Evolutionary conservation across 768 basidiomycete genomes (phyloP), one percentile per base, ranked within the genome.

Genomic region (Tylopilus subfusipes): DNA sequence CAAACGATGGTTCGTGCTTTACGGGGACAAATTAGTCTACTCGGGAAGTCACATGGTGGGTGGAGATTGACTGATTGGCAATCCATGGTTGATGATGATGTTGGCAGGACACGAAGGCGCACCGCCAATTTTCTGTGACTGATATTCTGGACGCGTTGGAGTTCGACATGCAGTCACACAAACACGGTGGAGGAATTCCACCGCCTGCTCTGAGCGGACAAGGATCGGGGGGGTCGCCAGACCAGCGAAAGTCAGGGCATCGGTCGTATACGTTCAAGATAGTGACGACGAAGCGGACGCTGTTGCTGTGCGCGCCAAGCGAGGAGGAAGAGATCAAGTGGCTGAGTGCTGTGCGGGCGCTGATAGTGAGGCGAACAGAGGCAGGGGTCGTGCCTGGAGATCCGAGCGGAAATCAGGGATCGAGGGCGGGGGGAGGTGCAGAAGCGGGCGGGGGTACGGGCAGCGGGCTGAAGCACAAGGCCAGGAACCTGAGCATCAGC

Each of bases 251-350:
- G 36, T 78, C 78, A 38, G 74, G 73, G 30, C 73, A 72, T 48
- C 71, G 73, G 22, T 69, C 72, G 11, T 80, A 86, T 67, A 91
- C 90, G 48, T 98, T 99, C 84, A 94, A 97, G 74, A 88, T 98
- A 52, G 87, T 98, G 61, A 97, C 94, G 34, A 94, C 96, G 50
- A 94, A 96, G 71, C 83, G 93, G 56, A 88, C 90, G 18, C 75
- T 93, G 54, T 71, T 96, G 50, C 76, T 98, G 24, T 97, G 94
- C 63, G 97, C 97, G 8, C 96, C 97, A 16, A 87, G 82, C 54
- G 97, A 99, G 70, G 97, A 98, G 63, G 96, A 98, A 63, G 97
- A 98, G 74, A 95, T 98, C 70, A 91, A 89, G 71, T 99, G 97
- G 97, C 76, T 99, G 44, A 93, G 94, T 48, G 93, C 96, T 11